Conservation (phyloP, 23 red algal species). For the Gracilaria gracilis region DNA sequence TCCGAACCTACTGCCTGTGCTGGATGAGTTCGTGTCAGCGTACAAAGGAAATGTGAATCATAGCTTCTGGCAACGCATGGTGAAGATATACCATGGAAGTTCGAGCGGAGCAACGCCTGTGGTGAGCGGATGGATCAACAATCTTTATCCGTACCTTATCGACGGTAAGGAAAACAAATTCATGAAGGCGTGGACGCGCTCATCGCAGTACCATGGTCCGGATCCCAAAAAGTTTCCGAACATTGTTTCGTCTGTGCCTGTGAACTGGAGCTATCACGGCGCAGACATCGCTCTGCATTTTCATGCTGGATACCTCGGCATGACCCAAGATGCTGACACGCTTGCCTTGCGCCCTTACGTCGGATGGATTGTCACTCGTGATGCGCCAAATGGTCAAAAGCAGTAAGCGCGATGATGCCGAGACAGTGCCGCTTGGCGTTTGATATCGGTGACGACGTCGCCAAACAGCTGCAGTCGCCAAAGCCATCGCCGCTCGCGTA, state of each 20-base stretch:
- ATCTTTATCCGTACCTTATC: background rate
- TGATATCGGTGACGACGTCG: no score
- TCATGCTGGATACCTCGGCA: background rate
- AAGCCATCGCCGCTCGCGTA: no score
- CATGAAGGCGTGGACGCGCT: background rate
- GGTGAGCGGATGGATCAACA: conserved; percentile 3
- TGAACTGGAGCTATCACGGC: background rate
- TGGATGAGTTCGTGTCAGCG: conserved; percentile 25
- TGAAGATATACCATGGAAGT: background rate
- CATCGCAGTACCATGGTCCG: background rate
- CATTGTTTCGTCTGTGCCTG: background rate
- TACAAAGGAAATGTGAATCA: background rate
- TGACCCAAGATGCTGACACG: background rate
- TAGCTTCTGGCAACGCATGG: conserved; percentile 27
- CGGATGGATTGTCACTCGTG: conserved; percentile 17
- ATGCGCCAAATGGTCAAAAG: no score
- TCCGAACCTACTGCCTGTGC: background rate
- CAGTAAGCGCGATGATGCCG: no score
- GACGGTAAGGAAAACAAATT: background rate
- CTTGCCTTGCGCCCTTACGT: conserved; percentile 3
- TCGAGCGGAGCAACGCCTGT: background rate
- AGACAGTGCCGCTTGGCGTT: no score
- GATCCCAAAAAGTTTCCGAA: background rate
- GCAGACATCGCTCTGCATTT: background rate
- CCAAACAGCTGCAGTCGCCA: no score